These are phyloP conservation scores for Hypholoma sublateritium DNA, from an alignment of 768 basidiomycete species.

Conservation along the genomic window DNA sequence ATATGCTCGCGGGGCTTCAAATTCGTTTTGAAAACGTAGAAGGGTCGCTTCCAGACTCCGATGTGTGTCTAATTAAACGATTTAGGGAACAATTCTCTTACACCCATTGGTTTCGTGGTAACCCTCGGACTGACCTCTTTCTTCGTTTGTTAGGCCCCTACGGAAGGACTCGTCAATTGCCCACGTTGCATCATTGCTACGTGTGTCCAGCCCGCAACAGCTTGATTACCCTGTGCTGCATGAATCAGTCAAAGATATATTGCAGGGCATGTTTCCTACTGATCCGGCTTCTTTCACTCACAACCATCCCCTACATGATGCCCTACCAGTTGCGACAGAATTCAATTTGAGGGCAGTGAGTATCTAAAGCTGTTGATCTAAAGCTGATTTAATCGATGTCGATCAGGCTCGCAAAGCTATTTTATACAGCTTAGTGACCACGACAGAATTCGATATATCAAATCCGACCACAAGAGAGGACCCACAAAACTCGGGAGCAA, in stretches of 20 bases:
- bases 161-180: slow-evolving; percentile 27
- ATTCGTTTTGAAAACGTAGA: background rate
- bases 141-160: slow-evolving; percentile 36
- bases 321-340: slow-evolving; percentile 48
- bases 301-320: slow-evolving; percentile 45
- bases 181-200: slow-evolving; percentile 52
- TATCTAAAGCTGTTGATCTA: slow-evolving; percentile 3
- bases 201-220: slow-evolving; percentile 53
- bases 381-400: background rate
- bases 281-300: slow-evolving; percentile 40
- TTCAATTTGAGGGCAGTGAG: slow-evolving; percentile 52
- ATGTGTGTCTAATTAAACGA: no score
- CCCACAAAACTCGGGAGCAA: background rate
- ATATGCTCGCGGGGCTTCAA: background rate
- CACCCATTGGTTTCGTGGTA: background rate
- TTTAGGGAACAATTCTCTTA: no score
- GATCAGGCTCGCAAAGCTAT: slow-evolving; percentile 59
- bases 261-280: slow-evolving; percentile 50
- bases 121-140: slow-evolving; percentile 4
- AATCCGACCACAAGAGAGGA: slow-evolving; percentile 14
- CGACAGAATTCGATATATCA: slow-evolving; percentile 52
- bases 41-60: background rate
- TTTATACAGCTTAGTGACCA: slow-evolving; percentile 63
- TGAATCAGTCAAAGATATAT: slow-evolving; percentile 35
- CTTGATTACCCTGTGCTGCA: slow-evolving; percentile 60